Base-by-base conservation (phyloP, 1,284 basidiomycete genomes). In the Phlebopus sp. region DNA sequence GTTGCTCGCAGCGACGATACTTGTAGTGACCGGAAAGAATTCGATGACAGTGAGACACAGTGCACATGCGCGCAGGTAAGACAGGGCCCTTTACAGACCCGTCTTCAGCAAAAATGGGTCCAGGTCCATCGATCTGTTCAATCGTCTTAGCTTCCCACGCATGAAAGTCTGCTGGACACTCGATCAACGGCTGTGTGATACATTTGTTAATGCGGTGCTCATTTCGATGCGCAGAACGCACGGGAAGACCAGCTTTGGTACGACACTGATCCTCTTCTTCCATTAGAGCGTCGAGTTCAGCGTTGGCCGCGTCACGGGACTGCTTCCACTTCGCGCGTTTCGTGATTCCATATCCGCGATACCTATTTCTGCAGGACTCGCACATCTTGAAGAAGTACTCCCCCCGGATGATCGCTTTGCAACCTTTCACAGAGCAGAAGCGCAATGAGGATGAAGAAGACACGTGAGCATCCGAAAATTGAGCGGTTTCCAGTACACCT, bases 321-420 rank as follows among this genome's bases (percentile, higher is more conserved):
- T 66, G 66, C 54, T 73, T 78, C 73, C 74, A 76, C 55, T 79
- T 81, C 2, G 70, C 70, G 11, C 77, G 72, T 58, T 81, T 81
- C 3, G 76, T 79, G 42, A 64, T 75, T 0, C 78, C 78, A 50
- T 81, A 80, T 38, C 58, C 68, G 32, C 74, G 69, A 59, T 80
- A 80, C 10, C 75, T 68, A 29, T 69, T 62, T 25, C 79, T 69
- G 54, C 79, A 81, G 0, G 69, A 63, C 15, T 72, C 65, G 56
- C 79, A 82, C 79, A 81, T 82, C 59, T 77, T 80, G 67, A 67
- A 79, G 38, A 69, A 66, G 45, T 76, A 77, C 14, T 64, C 68
- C 5, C 59, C 74, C 57, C 63, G 44, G 23, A 69, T 56, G 44
- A 72, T 56, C 3, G 63, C 63, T 55, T 75, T 78, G 60, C 79